phyloP scores from a whole-genome alignment of 169 alveolate species.

The Babesia bovis region DNA sequence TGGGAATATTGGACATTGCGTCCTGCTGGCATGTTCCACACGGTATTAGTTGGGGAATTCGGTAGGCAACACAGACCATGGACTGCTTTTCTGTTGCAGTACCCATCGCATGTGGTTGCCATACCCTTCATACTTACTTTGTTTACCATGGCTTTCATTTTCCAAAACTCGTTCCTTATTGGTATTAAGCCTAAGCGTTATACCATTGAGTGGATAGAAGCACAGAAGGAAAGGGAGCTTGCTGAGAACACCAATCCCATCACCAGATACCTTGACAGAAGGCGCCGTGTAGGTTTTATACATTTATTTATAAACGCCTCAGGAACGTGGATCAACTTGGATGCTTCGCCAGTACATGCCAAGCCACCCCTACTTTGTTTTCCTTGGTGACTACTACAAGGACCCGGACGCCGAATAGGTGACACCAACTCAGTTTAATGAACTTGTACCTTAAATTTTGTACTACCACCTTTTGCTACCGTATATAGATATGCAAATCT shows the following conservation, averaged over 20 bases:
- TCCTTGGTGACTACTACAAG: conserved; percentile 78
- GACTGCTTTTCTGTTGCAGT: conserved; percentile 75
- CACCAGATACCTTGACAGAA: conserved; percentile 82
- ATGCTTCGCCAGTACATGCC: conserved; percentile 81
- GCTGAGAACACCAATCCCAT: conserved; percentile 88
- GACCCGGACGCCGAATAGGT: conserved; percentile 65
- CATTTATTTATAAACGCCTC: not conserved
- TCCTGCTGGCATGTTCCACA: conserved; percentile 87
- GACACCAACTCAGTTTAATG: not conserved
- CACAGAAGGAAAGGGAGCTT: conserved; percentile 84
- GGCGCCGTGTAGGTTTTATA: conserved; percentile 70
- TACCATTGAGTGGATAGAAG: conserved; percentile 87
- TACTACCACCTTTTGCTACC: too few relatives aligned
- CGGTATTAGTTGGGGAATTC: conserved; percentile 84
- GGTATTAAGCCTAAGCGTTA: conserved; percentile 86
- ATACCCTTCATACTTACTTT: conserved; percentile 76
- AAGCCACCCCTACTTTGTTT: conserved; percentile 78
- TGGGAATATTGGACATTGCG: conserved; percentile 87
- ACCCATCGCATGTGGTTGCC: conserved; percentile 70
- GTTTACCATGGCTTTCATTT: conserved; percentile 73
- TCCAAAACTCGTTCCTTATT: conserved; percentile 74
- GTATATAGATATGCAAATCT: too few relatives aligned
- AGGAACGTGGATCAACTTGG: conserved; percentile 88
- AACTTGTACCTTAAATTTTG: not conserved
- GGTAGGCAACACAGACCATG: conserved; percentile 80